phyloP scores from a whole-genome alignment of 306 rosid species.

The Vicia villosa region DNA sequence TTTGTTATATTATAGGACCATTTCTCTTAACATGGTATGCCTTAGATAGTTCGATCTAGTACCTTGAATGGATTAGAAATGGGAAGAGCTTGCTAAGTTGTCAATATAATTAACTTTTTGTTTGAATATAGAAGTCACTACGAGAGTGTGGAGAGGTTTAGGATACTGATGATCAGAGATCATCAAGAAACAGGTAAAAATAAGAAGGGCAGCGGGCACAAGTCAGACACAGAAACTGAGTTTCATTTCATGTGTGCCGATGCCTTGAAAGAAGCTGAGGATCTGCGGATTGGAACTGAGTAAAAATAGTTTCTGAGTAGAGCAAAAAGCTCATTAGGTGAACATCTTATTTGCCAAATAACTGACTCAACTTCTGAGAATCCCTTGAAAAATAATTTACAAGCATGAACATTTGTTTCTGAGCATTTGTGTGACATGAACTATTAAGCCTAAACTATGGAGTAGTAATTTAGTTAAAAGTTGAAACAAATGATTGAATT shows the following conservation, averaged over 20 bases:
- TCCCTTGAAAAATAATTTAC: too few species aligned
- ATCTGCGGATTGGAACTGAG: constrained; percentile 1
- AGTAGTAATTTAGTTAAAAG: too few species aligned
- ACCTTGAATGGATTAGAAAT: not conserved
- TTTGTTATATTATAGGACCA: not conserved
- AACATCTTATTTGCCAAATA: not conserved
- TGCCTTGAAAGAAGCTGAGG: constrained; percentile 4
- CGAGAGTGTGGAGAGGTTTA: not conserved
- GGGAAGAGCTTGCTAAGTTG: too few species aligned
- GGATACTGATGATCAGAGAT: constrained; percentile 1
- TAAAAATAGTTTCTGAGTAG: not conserved
- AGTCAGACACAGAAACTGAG: not conserved
- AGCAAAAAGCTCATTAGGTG: not conserved
- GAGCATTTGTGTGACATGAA: not conserved
- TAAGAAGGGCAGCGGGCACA: not conserved
- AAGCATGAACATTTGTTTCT: not conserved
- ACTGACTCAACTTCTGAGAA: not conserved
- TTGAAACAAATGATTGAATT: too few species aligned
- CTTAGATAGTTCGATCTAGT: constrained; percentile 8
- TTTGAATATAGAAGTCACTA: too few species aligned
- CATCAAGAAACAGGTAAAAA: too few species aligned
- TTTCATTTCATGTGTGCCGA: not conserved
- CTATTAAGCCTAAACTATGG: not conserved
- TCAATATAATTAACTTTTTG: too few species aligned
- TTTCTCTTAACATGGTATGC: not conserved